Evolutionary conservation across 768 basidiomycete genomes (phyloP).

Genomic region (Hypsizygus marmoreus): DNA sequence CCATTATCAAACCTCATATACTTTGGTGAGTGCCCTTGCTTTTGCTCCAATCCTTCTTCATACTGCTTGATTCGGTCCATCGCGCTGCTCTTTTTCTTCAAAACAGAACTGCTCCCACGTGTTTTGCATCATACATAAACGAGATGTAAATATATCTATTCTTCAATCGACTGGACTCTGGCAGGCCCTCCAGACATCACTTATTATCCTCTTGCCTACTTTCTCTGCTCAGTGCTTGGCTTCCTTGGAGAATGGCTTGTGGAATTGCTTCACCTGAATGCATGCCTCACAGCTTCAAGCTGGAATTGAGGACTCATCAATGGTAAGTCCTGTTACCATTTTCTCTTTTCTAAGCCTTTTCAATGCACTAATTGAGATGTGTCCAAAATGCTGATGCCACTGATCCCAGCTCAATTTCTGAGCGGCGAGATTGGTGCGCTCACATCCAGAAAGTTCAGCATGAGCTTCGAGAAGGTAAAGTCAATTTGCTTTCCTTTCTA

Average conservation of each 20-base stretch:
- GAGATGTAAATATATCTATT: slow-evolving; percentile 7
- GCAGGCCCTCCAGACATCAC: slow-evolving; percentile 3
- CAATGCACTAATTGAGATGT: neutral
- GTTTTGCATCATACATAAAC: neutral
- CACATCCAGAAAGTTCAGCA: no score
- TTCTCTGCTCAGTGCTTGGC: slow-evolving; percentile 5
- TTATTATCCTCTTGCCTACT: neutral
- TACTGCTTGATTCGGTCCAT: neutral
- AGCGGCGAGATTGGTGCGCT: no score
- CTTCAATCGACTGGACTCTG: no score
- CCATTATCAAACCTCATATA: no score
- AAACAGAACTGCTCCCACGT: neutral
- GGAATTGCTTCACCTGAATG: slow-evolving; percentile 1
- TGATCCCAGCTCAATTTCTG: no score
- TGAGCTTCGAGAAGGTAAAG: no score
- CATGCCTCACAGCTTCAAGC: neutral
- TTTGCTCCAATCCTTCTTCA: neutral
- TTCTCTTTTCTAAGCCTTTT: no score
- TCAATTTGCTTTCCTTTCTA: no score
- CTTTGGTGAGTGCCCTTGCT: neutral
- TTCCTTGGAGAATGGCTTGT: neutral
- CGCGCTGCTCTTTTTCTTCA: neutral
- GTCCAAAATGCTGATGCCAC: slow-evolving; percentile 3
- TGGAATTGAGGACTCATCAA: slow-evolving; percentile 1
- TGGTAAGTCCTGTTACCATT: neutral